Conservation (phyloP, 2,329 filamentous ascomycete genomes). For the Rhynchosporium agropyri region DNA sequence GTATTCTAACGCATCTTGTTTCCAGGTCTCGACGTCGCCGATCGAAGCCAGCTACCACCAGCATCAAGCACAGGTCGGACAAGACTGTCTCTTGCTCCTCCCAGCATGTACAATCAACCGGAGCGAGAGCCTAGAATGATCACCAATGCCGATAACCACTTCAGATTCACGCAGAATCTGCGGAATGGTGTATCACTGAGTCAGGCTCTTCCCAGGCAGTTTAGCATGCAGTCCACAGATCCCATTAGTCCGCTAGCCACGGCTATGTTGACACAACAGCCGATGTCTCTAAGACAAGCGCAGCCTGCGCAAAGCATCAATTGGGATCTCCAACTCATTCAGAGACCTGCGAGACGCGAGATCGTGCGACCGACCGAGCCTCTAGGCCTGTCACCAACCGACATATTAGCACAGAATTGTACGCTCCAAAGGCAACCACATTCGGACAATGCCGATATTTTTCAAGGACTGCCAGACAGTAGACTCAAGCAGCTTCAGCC, state of each 20-base stretch:
- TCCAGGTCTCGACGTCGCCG: background rate
- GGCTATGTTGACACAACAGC: conserved; percentile 34
- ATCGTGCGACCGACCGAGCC: background rate
- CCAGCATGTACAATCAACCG: conserved; percentile 28
- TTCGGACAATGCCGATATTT: conserved; percentile 16
- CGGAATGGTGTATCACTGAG: conserved; percentile 28
- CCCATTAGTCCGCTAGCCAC: conserved; percentile 32
- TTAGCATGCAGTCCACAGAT: conserved; percentile 24
- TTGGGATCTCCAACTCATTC: background rate
- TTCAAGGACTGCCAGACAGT: conserved; percentile 20
- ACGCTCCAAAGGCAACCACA: background rate
- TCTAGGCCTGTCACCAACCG: background rate
- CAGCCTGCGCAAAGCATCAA: background rate
- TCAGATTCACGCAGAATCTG: conserved; percentile 36
- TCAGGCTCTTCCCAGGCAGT: conserved; percentile 17
- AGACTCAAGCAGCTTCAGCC: conserved; percentile 31
- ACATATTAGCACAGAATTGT: background rate
- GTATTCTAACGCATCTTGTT: background rate
- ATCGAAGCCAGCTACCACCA: background rate
- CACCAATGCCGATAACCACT: conserved; percentile 37
- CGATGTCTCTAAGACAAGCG: conserved; percentile 20
- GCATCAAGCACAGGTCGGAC: conserved; percentile 9
- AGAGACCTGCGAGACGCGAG: background rate
- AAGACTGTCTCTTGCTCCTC: conserved; percentile 35
- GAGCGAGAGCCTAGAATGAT: conserved; percentile 27